Evolutionary conservation across 2,329 filamentous ascomycete species (phyloP).

Genomic region (Paraconiothyrium brasiliense): DNA sequence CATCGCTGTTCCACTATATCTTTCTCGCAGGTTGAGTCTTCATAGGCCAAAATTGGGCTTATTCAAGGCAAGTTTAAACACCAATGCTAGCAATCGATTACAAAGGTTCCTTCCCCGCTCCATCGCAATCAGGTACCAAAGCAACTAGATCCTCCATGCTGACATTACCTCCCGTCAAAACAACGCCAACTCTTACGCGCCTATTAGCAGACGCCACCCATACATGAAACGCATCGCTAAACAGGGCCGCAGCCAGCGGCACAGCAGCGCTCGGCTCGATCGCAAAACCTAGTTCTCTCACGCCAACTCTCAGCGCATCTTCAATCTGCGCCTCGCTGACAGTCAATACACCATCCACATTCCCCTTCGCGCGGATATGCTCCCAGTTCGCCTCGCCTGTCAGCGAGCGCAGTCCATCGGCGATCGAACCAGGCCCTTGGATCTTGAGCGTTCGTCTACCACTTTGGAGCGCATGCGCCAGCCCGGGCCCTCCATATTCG

Average conservation of each 20-base stretch:
- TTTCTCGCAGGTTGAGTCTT: neutral
- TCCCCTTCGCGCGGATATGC: constrained; percentile 14
- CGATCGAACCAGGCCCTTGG: constrained; percentile 10
- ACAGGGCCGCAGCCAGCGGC: constrained; percentile 19
- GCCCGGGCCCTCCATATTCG: constrained; percentile 15
- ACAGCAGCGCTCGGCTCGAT: constrained; percentile 25
- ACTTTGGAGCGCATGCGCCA: constrained; percentile 1
- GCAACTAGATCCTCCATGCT: constrained; percentile 5
- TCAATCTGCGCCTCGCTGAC: constrained; percentile 19
- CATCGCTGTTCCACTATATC: too few relatives aligned
- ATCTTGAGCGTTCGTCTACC: constrained; percentile 5
- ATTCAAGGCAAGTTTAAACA: neutral
- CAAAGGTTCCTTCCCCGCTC: neutral
- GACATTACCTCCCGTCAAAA: constrained; percentile 19
- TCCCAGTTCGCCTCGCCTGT: constrained; percentile 23
- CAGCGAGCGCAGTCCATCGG: constrained; percentile 22
- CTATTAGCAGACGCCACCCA: constrained; percentile 1
- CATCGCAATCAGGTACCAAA: neutral
- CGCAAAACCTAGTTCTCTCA: constrained; percentile 15
- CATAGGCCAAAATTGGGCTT: neutral
- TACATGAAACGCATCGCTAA: constrained; percentile 16
- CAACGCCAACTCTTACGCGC: constrained; percentile 14
- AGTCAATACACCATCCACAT: constrained; percentile 17
- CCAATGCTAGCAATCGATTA: neutral
- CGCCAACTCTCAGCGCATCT: constrained; percentile 11